phyloP scores from a whole-genome alignment of 352 stramenopile species.

The Globisporangium cystogenes region DNA sequence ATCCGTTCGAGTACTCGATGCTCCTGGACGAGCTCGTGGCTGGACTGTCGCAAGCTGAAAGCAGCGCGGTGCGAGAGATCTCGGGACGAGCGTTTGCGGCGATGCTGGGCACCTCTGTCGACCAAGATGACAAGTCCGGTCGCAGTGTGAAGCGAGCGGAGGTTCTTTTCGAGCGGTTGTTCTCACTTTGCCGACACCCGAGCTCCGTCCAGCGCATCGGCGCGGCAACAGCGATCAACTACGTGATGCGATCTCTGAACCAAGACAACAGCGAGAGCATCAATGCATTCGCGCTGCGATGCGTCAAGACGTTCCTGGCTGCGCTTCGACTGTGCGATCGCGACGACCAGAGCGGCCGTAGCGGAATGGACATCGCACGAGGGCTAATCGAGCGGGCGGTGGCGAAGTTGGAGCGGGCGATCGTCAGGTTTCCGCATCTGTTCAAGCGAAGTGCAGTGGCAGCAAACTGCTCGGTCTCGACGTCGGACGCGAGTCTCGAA shows the following conservation, averaged over 20 bases:
- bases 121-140: slow-evolving; percentile 18
- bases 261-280: slow-evolving; percentile 48
- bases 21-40: slow-evolving; percentile 53
- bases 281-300: slow-evolving; percentile 51
- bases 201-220: slow-evolving; percentile 53
- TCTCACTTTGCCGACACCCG: slow-evolving; percentile 67
- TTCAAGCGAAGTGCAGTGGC: slow-evolving; percentile 22
- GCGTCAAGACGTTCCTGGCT: slow-evolving; percentile 61
- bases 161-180: slow-evolving; percentile 63
- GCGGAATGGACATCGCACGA: slow-evolving; percentile 31
- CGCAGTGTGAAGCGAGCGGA: slow-evolving; percentile 22
- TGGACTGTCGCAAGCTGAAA: slow-evolving; percentile 46
- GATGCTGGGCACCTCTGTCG: slow-evolving; percentile 39
- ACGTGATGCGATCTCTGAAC: slow-evolving; percentile 58
- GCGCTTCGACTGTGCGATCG: slow-evolving; percentile 56
- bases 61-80: slow-evolving; percentile 51
- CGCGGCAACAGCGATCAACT: slow-evolving; percentile 54
- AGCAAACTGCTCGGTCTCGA: slow-evolving; percentile 4
- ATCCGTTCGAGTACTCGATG: slow-evolving; percentile 60
- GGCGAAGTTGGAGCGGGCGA: slow-evolving; percentile 46
- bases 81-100: slow-evolving; percentile 52
- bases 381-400: slow-evolving; percentile 65
- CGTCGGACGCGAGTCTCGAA: slow-evolving; percentile 19
- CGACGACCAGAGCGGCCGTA: slow-evolving; percentile 22
- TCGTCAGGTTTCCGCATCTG: slow-evolving; percentile 41